Evolutionary conservation across 106 monocot genomes (phyloP).

Genomic region (Dendrobium officinale): DNA sequence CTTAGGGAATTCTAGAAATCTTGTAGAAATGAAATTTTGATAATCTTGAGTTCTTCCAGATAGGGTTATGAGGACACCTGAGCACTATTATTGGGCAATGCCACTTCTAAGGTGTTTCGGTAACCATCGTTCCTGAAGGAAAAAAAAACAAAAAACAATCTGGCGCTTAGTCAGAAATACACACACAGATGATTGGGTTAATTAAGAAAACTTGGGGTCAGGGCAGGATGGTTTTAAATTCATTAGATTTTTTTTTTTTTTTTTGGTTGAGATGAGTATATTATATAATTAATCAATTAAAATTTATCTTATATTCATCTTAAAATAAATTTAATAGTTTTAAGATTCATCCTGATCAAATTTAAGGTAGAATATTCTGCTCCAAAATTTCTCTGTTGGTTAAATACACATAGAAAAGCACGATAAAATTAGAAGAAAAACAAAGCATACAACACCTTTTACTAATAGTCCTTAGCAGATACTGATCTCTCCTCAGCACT

Average conservation of each 20-base stretch:
- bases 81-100: conserved; percentile 66
- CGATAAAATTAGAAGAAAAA: not conserved
- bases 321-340: too few relatives aligned
- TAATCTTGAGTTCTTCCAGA: not conserved
- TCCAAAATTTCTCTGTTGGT: not conserved
- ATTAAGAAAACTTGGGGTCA: too few relatives aligned
- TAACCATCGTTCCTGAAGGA: conserved; percentile 58
- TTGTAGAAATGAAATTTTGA: not conserved
- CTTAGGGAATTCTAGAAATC: not conserved
- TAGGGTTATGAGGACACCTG: conserved; percentile 36
- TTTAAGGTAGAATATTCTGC: too few relatives aligned
- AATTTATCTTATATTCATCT: too few relatives aligned
- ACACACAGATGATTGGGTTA: too few relatives aligned
- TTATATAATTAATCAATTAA: too few relatives aligned
- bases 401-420: not conserved
- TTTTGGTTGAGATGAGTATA: too few relatives aligned
- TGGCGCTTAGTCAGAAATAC: too few relatives aligned
- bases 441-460: conserved; percentile 35
- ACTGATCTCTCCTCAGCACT: conserved; percentile 26
- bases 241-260: too few relatives aligned
- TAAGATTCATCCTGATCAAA: too few relatives aligned
- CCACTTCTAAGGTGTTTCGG: conserved; percentile 51
- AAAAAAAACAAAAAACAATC: not conserved
- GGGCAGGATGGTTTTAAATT: too few relatives aligned
- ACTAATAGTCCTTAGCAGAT: conserved; percentile 41